Conservation (phyloP, 352 stramenopile genomes). For the Phytophthora parvispora region DNA sequence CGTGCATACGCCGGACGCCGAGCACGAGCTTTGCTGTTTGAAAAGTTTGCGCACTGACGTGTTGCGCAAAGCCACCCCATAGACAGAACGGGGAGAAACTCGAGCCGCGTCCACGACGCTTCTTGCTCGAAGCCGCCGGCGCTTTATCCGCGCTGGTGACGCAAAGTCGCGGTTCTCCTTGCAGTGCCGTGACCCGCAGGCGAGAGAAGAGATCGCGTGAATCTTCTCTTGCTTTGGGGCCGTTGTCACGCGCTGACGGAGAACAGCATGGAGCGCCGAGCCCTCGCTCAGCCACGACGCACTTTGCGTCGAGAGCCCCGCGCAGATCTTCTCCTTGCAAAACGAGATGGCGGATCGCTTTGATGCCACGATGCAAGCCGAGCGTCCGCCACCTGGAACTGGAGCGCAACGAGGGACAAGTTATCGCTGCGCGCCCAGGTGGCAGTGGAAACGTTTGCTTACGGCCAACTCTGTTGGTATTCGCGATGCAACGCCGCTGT, state of each 20-base stretch:
- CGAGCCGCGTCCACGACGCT: conserved; percentile 8
- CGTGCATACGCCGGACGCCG: not conserved
- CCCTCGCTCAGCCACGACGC: conserved; percentile 5
- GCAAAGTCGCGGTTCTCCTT: not conserved
- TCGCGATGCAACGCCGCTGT: no score
- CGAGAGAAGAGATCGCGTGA: conserved; percentile 22
- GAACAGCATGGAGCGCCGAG: not conserved
- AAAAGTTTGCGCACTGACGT: conserved; percentile 11
- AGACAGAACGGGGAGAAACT: conserved; percentile 25
- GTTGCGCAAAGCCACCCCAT: conserved; percentile 24
- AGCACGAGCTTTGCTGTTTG: conserved; percentile 22
- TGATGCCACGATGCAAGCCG: not conserved
- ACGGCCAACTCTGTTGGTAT: no score
- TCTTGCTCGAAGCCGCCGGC: not conserved
- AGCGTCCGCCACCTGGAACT: not conserved
- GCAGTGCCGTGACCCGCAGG: not conserved
- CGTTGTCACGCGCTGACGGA: not conserved
- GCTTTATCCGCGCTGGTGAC: conserved; percentile 8
- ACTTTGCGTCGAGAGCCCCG: no score
- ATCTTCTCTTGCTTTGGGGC: not conserved
- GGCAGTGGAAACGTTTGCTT: no score
- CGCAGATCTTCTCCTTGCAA: not conserved
- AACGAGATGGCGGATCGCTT: not conserved
- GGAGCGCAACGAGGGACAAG: no score
- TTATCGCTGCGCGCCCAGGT: no score